These are phyloP conservation scores for Phytophthora multivora DNA, from an alignment of 352 stramenopile genomes.

Conservation along the genomic window DNA sequence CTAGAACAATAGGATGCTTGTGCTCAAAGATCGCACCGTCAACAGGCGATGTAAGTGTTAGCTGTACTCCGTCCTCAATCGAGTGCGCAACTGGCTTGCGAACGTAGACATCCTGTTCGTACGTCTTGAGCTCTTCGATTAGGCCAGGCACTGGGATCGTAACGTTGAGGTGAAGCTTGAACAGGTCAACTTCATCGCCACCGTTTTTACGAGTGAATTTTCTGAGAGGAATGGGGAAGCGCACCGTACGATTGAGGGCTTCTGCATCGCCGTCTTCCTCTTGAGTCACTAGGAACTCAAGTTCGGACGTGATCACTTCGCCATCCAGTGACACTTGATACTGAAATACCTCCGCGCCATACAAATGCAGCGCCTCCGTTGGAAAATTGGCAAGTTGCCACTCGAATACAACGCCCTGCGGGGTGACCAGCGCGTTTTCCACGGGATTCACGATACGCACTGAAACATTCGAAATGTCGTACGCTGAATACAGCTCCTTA, in stretches of 20 bases:
- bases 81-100: constrained; percentile 10
- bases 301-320: constrained; percentile 38
- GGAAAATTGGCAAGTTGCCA: constrained; percentile 53
- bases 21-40: constrained; percentile 29
- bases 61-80: constrained; percentile 6
- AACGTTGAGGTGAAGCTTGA: constrained; percentile 30
- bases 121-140: constrained; percentile 33
- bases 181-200: neutral
- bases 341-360: constrained; percentile 52
- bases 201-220: constrained; percentile 14
- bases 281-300: constrained; percentile 34
- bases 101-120: constrained; percentile 31
- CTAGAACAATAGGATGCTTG: constrained; percentile 35
- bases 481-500: constrained; percentile 38
- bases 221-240: constrained; percentile 41
- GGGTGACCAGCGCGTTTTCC: constrained; percentile 18
- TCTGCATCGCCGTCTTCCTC: neutral
- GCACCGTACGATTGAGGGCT: constrained; percentile 42
- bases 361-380: constrained; percentile 30
- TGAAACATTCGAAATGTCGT: constrained; percentile 54
- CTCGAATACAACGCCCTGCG: constrained; percentile 37
- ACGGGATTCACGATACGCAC: constrained; percentile 38
- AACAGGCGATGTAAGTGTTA: constrained; percentile 32
- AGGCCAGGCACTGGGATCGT: constrained; percentile 22
- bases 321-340: constrained; percentile 49